Conservation (phyloP, 78 protist species). For the Paratrimastix pyriformis region DNA sequence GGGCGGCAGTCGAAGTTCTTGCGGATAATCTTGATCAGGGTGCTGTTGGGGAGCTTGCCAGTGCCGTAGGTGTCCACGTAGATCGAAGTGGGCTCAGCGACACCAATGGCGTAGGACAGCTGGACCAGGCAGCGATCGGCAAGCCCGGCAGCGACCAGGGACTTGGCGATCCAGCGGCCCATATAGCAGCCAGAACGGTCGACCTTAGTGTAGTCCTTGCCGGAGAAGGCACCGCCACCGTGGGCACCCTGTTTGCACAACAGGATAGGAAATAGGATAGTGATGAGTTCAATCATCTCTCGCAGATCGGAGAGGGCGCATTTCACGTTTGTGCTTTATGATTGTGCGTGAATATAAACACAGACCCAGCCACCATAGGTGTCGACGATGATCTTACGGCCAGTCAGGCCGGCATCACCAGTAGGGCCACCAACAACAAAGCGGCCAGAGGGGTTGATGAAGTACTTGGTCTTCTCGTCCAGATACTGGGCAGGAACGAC, state of each 20-base stretch:
- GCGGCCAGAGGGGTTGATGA: conserved; percentile 96
- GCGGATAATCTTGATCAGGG: conserved; percentile 75
- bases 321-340: no score
- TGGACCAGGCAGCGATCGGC: conserved; percentile 84
- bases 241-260: conserved; percentile 99
- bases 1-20: conserved; percentile 94
- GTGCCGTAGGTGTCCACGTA: conserved; percentile 95
- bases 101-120: conserved; percentile 98
- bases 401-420: conserved; percentile 99
- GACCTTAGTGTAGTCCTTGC: conserved; percentile 99
- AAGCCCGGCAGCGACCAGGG: conserved; percentile 88
- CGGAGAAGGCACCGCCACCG: conserved; percentile 99
- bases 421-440: conserved; percentile 98
- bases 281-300: no score
- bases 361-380: conserved; percentile 21
- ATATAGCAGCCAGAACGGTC: conserved; percentile 99
- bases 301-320: no score
- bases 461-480: conserved; percentile 87
- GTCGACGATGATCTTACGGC: conserved; percentile 98
- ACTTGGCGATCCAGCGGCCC: conserved; percentile 99
- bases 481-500: conserved; percentile 80
- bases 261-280: background rate
- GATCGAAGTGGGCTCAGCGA: conserved; percentile 93
- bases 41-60: conserved; percentile 59
- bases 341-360: no score